A percentile compares a stretch with the other conserved stretches of the same genome.
phyloP scores from a whole-genome alignment of 257 asterid species.

The Lycium barbarum region DNA sequence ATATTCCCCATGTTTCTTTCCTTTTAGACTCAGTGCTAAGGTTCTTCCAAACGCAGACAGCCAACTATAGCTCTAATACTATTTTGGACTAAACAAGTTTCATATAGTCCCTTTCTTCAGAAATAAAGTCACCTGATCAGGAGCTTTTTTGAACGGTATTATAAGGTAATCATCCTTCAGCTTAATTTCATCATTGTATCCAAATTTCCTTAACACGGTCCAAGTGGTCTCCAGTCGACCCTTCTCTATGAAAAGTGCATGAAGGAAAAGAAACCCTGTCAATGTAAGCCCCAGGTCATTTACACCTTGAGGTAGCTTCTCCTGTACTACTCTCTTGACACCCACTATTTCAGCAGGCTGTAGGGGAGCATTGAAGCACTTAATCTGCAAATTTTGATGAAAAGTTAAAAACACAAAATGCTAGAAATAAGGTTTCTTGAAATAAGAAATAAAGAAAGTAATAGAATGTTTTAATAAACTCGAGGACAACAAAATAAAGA shows the following conservation, averaged over 20 bases:
- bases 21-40: background rate
- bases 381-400: constrained; percentile 55
- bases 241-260: constrained; percentile 93
- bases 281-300: constrained; percentile 88
- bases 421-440: constrained; percentile 23
- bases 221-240: constrained; percentile 91
- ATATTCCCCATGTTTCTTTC: background rate
- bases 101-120: constrained; percentile 25
- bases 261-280: constrained; percentile 89
- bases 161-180: constrained; percentile 76
- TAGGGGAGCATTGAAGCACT: constrained; percentile 89
- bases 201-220: constrained; percentile 91
- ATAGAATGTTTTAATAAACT: background rate
- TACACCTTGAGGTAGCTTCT: constrained; percentile 89
- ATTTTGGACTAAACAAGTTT: constrained; percentile 13
- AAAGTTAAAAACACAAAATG: constrained; percentile 23
- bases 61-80: background rate
- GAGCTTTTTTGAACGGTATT: constrained; percentile 75
- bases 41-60: constrained; percentile 8
- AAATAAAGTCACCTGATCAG: constrained; percentile 79
- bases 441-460: constrained; percentile 7
- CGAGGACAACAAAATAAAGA: constrained; percentile 25
- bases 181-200: constrained; percentile 81
- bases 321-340: constrained; percentile 87
- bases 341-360: constrained; percentile 89